Evolutionary conservation across 140 eudicot species (phyloP).

Genomic region (Senecio squalidus): DNA sequence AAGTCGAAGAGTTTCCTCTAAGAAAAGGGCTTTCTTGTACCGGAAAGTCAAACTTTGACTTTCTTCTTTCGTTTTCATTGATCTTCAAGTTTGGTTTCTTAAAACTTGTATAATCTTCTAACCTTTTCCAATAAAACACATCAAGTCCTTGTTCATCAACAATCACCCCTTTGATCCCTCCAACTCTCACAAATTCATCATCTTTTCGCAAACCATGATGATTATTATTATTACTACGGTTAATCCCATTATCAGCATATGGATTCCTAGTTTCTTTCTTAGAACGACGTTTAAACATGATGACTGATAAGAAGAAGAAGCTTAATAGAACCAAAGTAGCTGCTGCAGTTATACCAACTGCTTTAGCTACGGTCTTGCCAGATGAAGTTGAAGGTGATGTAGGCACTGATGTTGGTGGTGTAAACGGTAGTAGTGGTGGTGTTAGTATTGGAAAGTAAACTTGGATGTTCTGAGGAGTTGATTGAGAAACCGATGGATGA

Average conservation of each 20-base stretch:
- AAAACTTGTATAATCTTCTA: constrained; percentile 15
- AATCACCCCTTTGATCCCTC: constrained; percentile 53
- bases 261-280: constrained; percentile 7
- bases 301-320: constrained; percentile 39
- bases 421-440: constrained; percentile 16
- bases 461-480: constrained; percentile 57
- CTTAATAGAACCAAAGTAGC: constrained; percentile 42
- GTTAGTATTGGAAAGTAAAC: constrained; percentile 33
- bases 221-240: background rate
- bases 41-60: constrained; percentile 13
- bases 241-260: constrained; percentile 11
- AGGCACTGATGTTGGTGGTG: constrained; percentile 6
- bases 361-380: constrained; percentile 38
- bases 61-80: background rate
- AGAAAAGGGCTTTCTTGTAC: constrained; percentile 47
- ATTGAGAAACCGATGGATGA: constrained; percentile 25
- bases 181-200: constrained; percentile 31
- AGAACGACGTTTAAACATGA: constrained; percentile 21
- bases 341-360: constrained; percentile 55
- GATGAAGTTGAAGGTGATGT: constrained; percentile 27
- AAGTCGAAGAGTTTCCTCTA: constrained; percentile 46
- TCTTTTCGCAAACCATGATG: constrained; percentile 20
- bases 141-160: constrained; percentile 86
- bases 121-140: constrained; percentile 60
- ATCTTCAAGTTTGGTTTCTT: background rate